Evolutionary conservation across 2,329 filamentous ascomycete species (phyloP), one percentile per base, ranked within the genome.

Genomic region (Phialocephala sp.): DNA sequence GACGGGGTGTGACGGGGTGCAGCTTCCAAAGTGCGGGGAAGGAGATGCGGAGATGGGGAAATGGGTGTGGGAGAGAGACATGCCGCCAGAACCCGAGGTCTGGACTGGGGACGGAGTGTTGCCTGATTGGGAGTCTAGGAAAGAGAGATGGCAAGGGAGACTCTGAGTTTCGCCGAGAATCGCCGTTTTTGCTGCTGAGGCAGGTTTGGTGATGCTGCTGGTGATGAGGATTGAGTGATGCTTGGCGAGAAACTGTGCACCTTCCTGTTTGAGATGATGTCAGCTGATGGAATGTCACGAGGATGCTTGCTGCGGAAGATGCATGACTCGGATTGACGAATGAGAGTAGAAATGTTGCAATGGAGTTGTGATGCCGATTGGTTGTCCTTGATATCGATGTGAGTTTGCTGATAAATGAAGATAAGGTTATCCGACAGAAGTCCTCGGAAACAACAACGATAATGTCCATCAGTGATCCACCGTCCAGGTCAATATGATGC

Each of bases 1-100:
- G 50, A 54, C 50, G 50, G 50, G 50, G 50, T 54, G 50, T 54
- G 50, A 54, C 50, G 50, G 50, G 50, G 50, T 35, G 6, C 22
- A 18, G 24, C 9, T 32, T 8, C 4, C 24, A 54, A 14, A 24
- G 14, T 54, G 50, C 50, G 50, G 50, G 50, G 50, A 54, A 54
- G 24, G 9, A 18, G 24, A 54, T 50, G 20, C 27, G 22, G 8
- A 11, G 45, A 22, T 50, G n/a, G n/a, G 24, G 50, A 32, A 22
- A 18, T 41, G 37, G 37, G 37, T 12, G 15, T 41, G 37, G 37
- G 37, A 18, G 24, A 8, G n/a, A 50, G 11, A 24, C 8, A 3
- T 12, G 6, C 22, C 50, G 22, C 50, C 50, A 32, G 24, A 54
- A 18, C 22, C 24, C 24, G 50, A 32, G 47, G 22, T 8, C 20